These are phyloP conservation scores for Fragilaria crotonensis DNA, from an alignment of 108 stramenopile species.

Conservation along the genomic window DNA sequence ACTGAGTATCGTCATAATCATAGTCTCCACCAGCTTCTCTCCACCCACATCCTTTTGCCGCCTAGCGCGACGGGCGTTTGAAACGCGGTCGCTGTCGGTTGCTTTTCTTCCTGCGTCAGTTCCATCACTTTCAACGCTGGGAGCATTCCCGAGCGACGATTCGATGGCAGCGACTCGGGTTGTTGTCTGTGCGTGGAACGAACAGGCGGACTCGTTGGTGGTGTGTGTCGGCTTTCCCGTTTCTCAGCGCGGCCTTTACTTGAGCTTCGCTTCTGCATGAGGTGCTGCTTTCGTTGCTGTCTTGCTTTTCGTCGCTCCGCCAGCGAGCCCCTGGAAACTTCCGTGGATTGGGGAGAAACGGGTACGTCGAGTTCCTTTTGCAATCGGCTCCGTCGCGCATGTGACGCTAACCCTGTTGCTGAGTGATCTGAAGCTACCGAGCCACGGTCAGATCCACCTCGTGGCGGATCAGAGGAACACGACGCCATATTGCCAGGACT, in stretches of 20 bases:
- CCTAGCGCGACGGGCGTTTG: neutral
- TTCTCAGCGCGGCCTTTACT: neutral
- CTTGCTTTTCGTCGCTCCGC: neutral
- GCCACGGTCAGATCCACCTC: no score
- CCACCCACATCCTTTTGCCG: neutral
- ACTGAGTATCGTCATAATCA: neutral
- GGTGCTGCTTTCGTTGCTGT: conserved; percentile 9
- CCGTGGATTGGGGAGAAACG: neutral
- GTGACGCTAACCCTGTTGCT: neutral
- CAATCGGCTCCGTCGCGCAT: conserved; percentile 1
- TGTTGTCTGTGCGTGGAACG: neutral
- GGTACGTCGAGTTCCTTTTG: conserved; percentile 2
- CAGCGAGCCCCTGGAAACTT: neutral
- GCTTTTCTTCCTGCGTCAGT: no score
- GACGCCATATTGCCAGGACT: no score
- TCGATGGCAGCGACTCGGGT: neutral
- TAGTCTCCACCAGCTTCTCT: neutral
- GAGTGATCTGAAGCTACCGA: neutral
- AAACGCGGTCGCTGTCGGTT: no score
- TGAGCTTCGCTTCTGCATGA: neutral
- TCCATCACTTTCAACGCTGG: neutral
- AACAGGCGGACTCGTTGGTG: neutral
- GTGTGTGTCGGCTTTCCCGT: neutral
- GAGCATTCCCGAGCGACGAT: no score
- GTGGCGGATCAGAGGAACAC: no score